Percentiles rank a stretch among this genome's conserved stretches.
Evolutionary conservation across 2,329 filamentous ascomycete species (phyloP).

Genomic region (Tolypocladium ovalisporum): DNA sequence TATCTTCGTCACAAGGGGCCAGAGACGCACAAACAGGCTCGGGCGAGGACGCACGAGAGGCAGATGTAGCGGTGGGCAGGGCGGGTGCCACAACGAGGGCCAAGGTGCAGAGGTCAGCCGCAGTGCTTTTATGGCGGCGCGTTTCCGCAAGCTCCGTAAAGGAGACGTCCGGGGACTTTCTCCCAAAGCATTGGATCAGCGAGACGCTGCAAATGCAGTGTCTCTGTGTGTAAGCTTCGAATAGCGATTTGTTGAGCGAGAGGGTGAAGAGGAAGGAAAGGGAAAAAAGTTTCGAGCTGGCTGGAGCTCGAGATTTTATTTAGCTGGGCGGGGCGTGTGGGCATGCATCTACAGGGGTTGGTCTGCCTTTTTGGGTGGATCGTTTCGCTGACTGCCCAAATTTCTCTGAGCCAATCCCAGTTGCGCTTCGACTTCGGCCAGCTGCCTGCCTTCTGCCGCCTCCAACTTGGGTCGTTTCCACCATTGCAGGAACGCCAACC

Average conservation of each 20-base stretch:
- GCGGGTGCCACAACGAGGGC: conserved; percentile 31
- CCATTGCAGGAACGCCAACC: neutral
- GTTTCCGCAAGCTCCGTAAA: conserved; percentile 65
- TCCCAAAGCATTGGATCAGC: conserved; percentile 71
- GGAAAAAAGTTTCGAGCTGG: conserved; percentile 7
- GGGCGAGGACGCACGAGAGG: conserved; percentile 4
- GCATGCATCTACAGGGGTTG: conserved; percentile 7
- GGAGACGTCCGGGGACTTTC: conserved; percentile 98
- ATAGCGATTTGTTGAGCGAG: conserved; percentile 99
- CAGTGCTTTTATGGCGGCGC: conserved; percentile 99
- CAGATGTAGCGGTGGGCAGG: conserved; percentile 36
- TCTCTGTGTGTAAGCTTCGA: conserved; percentile 96
- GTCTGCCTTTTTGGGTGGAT: conserved; percentile 6
- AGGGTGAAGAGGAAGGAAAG: conserved; percentile 39
- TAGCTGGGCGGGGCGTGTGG: conserved; percentile 8
- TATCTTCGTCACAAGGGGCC: conserved; percentile 73
- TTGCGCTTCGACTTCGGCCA: conserved; percentile 9
- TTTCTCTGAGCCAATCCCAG: conserved; percentile 14
- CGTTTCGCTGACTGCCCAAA: neutral
- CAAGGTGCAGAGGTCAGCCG: conserved; percentile 68
- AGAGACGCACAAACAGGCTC: conserved; percentile 24
- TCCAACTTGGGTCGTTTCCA: neutral
- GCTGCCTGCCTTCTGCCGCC: conserved; percentile 1
- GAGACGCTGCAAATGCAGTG: conserved; percentile 20
- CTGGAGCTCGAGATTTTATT: conserved; percentile 13